Percentiles rank a stretch among this genome's conserved stretches.
phyloP scores from a whole-genome alignment of 2,329 filamentous ascomycete species.

The Penicillium aurantiogriseum region DNA sequence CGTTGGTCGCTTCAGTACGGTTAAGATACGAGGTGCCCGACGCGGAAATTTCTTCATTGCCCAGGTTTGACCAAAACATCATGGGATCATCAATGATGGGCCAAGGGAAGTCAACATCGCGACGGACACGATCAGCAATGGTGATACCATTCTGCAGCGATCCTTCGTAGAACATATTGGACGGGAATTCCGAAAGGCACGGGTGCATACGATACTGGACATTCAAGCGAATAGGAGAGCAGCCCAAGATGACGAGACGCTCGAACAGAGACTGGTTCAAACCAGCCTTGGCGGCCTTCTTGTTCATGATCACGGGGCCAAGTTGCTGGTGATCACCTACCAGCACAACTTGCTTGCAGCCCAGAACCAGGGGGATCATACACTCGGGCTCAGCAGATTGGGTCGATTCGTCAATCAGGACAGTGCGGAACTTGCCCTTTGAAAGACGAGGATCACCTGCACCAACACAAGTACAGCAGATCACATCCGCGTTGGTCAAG shows the following conservation, averaged over 20 bases:
- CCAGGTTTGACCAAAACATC: slow-evolving; percentile 99
- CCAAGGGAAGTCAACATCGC: slow-evolving; percentile 98
- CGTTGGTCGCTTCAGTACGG: slow-evolving; percentile 92
- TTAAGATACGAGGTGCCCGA: slow-evolving; percentile 98
- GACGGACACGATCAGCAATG: slow-evolving; percentile 79
- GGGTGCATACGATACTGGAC: slow-evolving; percentile 99
- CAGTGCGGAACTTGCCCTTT: slow-evolving; percentile 98
- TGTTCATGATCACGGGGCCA: slow-evolving; percentile 99
- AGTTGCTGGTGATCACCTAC: slow-evolving; percentile 98
- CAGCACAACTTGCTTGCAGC: slow-evolving; percentile 98
- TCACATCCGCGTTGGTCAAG: slow-evolving; percentile 90
- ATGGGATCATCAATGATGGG: slow-evolving; percentile 90
- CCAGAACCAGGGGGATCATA: slow-evolving; percentile 95
- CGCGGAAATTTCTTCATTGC: slow-evolving; percentile 96
- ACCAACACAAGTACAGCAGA: slow-evolving; percentile 97
- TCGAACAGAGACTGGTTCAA: slow-evolving; percentile 98
- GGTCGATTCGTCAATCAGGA: slow-evolving; percentile 96
- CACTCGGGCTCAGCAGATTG: slow-evolving; percentile 98
- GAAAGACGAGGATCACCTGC: slow-evolving; percentile 91
- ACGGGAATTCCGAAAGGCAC: slow-evolving; percentile 93
- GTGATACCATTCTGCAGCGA: slow-evolving; percentile 96
- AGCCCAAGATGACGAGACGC: slow-evolving; percentile 86
- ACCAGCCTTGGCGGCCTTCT: slow-evolving; percentile 96
- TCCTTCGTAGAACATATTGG: slow-evolving; percentile 99
- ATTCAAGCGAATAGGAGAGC: slow-evolving; percentile 86